Evolutionary conservation across 164 flowering plant species (phyloP).

Genomic region (Aristolochia fimbriata): DNA sequence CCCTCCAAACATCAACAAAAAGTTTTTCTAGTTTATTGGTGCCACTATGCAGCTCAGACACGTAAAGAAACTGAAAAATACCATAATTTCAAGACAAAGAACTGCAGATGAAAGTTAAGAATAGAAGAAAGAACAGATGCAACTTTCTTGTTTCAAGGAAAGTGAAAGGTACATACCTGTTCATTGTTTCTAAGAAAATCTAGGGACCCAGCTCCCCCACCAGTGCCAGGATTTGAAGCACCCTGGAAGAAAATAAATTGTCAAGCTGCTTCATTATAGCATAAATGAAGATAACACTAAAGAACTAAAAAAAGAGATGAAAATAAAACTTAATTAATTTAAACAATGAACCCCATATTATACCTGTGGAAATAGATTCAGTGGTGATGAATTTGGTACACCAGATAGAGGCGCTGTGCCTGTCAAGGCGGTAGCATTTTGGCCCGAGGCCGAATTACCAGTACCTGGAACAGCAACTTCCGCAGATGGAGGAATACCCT

Average conservation of each 20-base stretch:
- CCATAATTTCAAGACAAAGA: background rate
- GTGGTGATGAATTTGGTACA: constrained; percentile 78
- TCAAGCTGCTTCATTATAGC: background rate
- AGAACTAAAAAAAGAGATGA: background rate
- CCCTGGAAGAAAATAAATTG: constrained; percentile 32
- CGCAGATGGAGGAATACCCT: constrained; percentile 92
- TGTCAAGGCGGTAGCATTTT: constrained; percentile 14
- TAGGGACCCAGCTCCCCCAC: constrained; percentile 66
- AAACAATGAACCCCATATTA: background rate
- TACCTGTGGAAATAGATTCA: constrained; percentile 96
- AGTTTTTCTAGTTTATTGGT: too few relatives aligned
- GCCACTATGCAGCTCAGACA: too few relatives aligned
- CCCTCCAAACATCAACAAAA: too few relatives aligned
- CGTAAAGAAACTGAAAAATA: too few relatives aligned
- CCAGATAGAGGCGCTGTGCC: constrained; percentile 48
- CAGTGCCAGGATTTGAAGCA: constrained; percentile 33
- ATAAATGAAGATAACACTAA: background rate
- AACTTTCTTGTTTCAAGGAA: background rate
- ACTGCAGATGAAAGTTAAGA: background rate
- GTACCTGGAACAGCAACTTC: constrained; percentile 67
- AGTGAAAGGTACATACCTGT: constrained; percentile 61
- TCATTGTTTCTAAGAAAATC: constrained; percentile 86
- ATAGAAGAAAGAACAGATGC: background rate
- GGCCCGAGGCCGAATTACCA: constrained; percentile 25
- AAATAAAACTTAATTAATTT: background rate